Evolutionary conservation across 1,284 basidiomycete genomes (phyloP).

Genomic region (Mrakiaceae sp.): DNA sequence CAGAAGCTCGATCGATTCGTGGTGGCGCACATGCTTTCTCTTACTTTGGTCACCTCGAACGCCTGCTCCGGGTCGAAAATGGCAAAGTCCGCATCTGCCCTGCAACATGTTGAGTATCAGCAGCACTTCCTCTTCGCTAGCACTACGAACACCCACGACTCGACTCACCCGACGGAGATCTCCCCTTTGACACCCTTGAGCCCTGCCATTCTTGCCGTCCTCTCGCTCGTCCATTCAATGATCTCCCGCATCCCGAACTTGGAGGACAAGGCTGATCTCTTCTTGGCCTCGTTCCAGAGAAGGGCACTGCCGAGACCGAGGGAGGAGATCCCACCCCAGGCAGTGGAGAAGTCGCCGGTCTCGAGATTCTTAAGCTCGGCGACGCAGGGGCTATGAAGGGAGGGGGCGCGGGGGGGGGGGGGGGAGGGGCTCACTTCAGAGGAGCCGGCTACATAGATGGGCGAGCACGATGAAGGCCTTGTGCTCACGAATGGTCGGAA

Average conservation of each 20-base stretch:
- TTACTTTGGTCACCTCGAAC: conserved; percentile 45
- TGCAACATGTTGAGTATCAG: neutral
- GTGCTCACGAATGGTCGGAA: conserved; percentile 48
- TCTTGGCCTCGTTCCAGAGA: conserved; percentile 59
- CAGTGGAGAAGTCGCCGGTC: conserved; percentile 65
- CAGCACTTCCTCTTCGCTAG: neutral
- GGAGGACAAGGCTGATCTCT: conserved; percentile 15
- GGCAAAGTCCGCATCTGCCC: neutral
- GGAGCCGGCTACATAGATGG: too few relatives aligned
- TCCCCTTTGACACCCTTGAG: conserved; percentile 57
- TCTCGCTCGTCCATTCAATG: conserved; percentile 58
- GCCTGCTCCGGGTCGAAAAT: conserved; percentile 64
- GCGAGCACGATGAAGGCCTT: too few relatives aligned
- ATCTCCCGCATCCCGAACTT: conserved; percentile 49
- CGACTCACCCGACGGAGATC: conserved; percentile 46
- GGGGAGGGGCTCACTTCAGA: too few relatives aligned
- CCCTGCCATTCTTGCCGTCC: conserved; percentile 65
- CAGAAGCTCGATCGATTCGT: neutral
- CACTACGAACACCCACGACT: neutral
- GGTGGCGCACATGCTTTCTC: conserved; percentile 17
- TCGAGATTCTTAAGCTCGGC: conserved; percentile 68
- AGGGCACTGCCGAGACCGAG: conserved; percentile 76
- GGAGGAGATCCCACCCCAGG: conserved; percentile 87
- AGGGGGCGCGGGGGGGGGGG: too few relatives aligned
- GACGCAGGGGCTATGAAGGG: conserved; percentile 63